These are phyloP conservation scores for Colletotrichum melonis DNA, from an alignment of 2,329 filamentous ascomycete genomes.

Conservation along the genomic window DNA sequence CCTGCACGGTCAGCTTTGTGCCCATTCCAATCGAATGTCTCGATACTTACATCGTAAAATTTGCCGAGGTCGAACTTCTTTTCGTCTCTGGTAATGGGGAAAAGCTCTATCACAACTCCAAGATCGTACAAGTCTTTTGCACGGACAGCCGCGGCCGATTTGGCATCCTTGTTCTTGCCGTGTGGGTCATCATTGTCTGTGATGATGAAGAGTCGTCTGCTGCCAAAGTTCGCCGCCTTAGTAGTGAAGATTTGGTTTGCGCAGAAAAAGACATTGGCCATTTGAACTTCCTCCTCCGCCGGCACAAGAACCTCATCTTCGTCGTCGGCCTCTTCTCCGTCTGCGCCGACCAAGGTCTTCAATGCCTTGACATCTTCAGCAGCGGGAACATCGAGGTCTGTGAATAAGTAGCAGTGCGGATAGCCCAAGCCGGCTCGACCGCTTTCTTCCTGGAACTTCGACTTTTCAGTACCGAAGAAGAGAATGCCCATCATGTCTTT, in stretches of 20 bases:
- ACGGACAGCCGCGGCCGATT: slow-evolving; percentile 82
- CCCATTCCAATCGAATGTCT: background rate
- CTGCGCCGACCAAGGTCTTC: slow-evolving; percentile 81
- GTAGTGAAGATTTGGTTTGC: slow-evolving; percentile 97
- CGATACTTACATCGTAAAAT: slow-evolving; percentile 83
- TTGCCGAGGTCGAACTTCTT: slow-evolving; percentile 82
- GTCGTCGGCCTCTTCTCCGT: slow-evolving; percentile 82
- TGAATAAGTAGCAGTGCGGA: slow-evolving; percentile 92
- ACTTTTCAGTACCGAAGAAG: slow-evolving; percentile 88
- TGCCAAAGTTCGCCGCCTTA: slow-evolving; percentile 93
- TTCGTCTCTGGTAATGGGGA: slow-evolving; percentile 81
- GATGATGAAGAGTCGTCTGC: slow-evolving; percentile 91
- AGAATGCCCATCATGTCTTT: slow-evolving; percentile 98
- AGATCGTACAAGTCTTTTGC: slow-evolving; percentile 97
- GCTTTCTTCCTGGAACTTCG: slow-evolving; percentile 79
- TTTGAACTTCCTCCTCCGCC: slow-evolving; percentile 76
- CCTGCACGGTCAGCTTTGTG: slow-evolving; percentile 57
- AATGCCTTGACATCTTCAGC: slow-evolving; percentile 88
- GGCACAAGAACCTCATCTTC: slow-evolving; percentile 76
- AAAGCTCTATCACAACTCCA: slow-evolving; percentile 90
- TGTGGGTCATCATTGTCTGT: slow-evolving; percentile 95
- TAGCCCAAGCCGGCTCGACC: slow-evolving; percentile 74
- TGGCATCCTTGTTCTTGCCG: slow-evolving; percentile 74
- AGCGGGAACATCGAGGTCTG: slow-evolving; percentile 87
- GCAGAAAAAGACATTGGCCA: slow-evolving; percentile 93